Evolutionary conservation across 129 eudicot species (phyloP).

Genomic region (Flaveria sonorensis): DNA sequence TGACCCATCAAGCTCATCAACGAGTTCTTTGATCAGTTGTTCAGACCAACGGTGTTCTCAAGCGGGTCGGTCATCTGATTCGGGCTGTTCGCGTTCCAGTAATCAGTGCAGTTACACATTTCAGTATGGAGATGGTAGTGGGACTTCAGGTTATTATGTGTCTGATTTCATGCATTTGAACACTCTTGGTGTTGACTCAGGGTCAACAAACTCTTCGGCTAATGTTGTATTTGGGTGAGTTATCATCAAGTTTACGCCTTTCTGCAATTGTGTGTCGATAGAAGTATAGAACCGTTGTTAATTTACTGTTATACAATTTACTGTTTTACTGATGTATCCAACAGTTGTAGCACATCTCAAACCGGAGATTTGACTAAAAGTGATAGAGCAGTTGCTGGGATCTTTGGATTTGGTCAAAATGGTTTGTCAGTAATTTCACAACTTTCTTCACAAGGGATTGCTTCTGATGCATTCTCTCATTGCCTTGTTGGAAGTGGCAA

Average conservation of each 20-base stretch:
- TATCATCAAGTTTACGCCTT: constrained; percentile 14
- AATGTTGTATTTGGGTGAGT: constrained; percentile 86
- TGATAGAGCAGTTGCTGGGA: constrained; percentile 95
- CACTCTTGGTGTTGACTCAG: constrained; percentile 55
- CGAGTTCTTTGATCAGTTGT: constrained; percentile 60
- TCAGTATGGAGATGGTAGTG: constrained; percentile 96
- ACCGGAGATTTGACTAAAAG: constrained; percentile 83
- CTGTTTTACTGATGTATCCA: constrained; percentile 21
- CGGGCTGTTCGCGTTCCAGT: constrained; percentile 55
- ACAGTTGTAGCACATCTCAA: constrained; percentile 90
- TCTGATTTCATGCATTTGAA: constrained; percentile 72
- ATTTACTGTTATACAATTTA: constrained; percentile 17
- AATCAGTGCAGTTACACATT: constrained; percentile 81
- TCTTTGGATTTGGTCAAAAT: constrained; percentile 96
- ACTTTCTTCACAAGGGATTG: constrained; percentile 78
- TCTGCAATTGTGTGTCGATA: background rate
- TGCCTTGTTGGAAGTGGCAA: constrained; percentile 73
- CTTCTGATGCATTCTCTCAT: constrained; percentile 85
- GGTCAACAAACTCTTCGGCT: constrained; percentile 66
- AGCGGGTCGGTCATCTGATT: constrained; percentile 68
- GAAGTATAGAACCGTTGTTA: background rate
- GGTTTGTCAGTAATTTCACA: constrained; percentile 87
- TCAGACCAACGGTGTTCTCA: constrained; percentile 75
- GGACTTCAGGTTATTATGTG: constrained; percentile 84
- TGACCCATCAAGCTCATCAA: constrained; percentile 75